These are phyloP conservation scores for Heterobasidion annosum DNA, from an alignment of 1,284 basidiomycete genomes.

Conservation along the genomic window DNA sequence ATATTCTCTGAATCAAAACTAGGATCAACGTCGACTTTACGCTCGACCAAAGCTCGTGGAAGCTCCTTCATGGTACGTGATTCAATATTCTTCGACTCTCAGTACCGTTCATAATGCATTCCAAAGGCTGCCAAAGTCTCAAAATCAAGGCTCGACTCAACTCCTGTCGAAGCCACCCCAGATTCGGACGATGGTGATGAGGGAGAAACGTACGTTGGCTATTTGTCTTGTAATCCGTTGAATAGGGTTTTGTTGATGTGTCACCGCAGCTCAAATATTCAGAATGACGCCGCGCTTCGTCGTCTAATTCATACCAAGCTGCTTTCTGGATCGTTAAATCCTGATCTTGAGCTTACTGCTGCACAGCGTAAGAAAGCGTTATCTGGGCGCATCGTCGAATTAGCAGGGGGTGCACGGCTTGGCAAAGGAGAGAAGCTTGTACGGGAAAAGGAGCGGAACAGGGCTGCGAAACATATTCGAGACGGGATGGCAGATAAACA, in stretches of 20 bases:
- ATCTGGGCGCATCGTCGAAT: slow-evolving; percentile 64
- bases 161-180: slow-evolving; percentile 11
- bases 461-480: slow-evolving; percentile 59
- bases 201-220: slow-evolving; percentile 33
- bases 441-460: slow-evolving; percentile 51
- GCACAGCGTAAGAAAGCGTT: slow-evolving; percentile 63
- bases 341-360: slow-evolving; percentile 49
- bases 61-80: slow-evolving; percentile 63
- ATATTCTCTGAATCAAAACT: slow-evolving; percentile 44
- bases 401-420: slow-evolving; percentile 53
- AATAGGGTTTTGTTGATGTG: neutral
- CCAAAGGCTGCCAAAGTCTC: slow-evolving; percentile 68
- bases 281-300: slow-evolving; percentile 70
- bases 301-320: slow-evolving; percentile 70
- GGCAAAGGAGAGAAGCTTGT: slow-evolving; percentile 62
- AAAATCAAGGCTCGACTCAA: slow-evolving; percentile 35
- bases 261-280: slow-evolving; percentile 47
- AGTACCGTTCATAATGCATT: slow-evolving; percentile 1
- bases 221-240: slow-evolving; percentile 7
- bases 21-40: slow-evolving; percentile 10
- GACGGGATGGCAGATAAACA: slow-evolving; percentile 59
- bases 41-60: slow-evolving; percentile 32
- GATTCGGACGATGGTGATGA: slow-evolving; percentile 25
- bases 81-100: slow-evolving; percentile 10
- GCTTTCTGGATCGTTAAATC: slow-evolving; percentile 59